phyloP scores from a whole-genome alignment of 352 stramenopile species.

The Phytophthora boehmeriae region DNA sequence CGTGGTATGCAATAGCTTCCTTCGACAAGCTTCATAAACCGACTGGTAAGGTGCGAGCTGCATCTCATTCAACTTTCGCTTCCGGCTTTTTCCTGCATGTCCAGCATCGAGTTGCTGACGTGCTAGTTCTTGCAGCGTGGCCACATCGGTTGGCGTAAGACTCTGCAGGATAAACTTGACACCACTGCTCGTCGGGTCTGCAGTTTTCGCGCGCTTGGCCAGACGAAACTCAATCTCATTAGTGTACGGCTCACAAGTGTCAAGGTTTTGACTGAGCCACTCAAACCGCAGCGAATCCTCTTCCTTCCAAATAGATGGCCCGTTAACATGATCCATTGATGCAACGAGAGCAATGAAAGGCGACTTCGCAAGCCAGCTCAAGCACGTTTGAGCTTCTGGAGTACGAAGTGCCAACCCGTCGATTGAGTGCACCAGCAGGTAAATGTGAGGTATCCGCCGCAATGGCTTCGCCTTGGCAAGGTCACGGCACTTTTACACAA shows the following conservation, averaged over 20 bases:
- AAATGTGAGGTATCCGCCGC: constrained; percentile 29
- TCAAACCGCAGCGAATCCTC: constrained; percentile 55
- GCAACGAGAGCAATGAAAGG: constrained; percentile 51
- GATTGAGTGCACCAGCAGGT: constrained; percentile 62
- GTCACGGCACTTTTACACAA: constrained; percentile 32
- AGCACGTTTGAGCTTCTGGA: constrained; percentile 51
- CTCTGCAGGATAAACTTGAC: constrained; percentile 72
- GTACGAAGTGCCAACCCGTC: constrained; percentile 51
- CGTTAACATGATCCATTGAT: constrained; percentile 66
- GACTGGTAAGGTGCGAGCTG: constrained; percentile 46
- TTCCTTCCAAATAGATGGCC: constrained; percentile 58
- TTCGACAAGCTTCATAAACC: constrained; percentile 55
- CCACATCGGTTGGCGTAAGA: constrained; percentile 63
- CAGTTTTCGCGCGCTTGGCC: constrained; percentile 30
- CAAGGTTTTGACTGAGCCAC: constrained; percentile 52
- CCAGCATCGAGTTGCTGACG: constrained; percentile 40
- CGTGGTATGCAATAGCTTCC: constrained; percentile 56
- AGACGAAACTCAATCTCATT: constrained; percentile 49
- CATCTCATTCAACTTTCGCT: constrained; percentile 14
- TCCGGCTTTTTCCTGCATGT: constrained; percentile 3
- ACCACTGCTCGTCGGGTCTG: constrained; percentile 41
- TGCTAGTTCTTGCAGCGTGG: constrained; percentile 49
- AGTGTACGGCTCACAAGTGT: constrained; percentile 53
- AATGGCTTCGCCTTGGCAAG: constrained; percentile 26
- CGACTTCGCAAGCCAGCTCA: constrained; percentile 54